Evolutionary conservation across 192 early-diverging fungal species (phyloP).

Genomic region (Backusella mclennaniae): DNA sequence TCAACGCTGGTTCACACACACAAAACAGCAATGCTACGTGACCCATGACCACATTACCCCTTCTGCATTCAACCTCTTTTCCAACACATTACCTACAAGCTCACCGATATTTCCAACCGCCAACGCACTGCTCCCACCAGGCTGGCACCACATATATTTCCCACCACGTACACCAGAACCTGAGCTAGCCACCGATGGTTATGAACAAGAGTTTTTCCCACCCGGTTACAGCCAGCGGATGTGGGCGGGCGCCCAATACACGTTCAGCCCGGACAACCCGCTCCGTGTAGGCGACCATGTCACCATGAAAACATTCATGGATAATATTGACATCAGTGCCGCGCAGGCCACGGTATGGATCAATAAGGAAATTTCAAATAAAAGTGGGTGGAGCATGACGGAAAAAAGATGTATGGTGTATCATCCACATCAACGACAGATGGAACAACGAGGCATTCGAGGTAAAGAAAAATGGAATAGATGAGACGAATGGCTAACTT

Average conservation of each 20-base stretch:
- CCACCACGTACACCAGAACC: slow-evolving; percentile 66
- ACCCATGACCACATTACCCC: slow-evolving; percentile 14
- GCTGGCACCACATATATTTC: slow-evolving; percentile 79
- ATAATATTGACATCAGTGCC: slow-evolving; percentile 47
- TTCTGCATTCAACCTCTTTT: slow-evolving; percentile 33
- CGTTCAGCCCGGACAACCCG: slow-evolving; percentile 55
- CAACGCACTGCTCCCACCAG: slow-evolving; percentile 59
- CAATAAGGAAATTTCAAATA: slow-evolving; percentile 62
- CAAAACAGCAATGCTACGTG: not conserved
- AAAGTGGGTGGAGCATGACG: slow-evolving; percentile 53
- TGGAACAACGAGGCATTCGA: not conserved
- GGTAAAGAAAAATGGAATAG: not conserved
- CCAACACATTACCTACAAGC: slow-evolving; percentile 34
- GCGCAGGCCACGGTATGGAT: slow-evolving; percentile 70
- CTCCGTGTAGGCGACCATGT: slow-evolving; percentile 65
- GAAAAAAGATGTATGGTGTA: slow-evolving; percentile 76
- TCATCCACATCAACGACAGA: slow-evolving; percentile 23
- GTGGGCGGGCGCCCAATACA: slow-evolving; percentile 84
- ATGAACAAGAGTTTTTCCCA: slow-evolving; percentile 72
- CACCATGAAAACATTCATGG: slow-evolving; percentile 55
- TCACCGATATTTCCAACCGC: slow-evolving; percentile 25
- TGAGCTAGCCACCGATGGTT: slow-evolving; percentile 79
- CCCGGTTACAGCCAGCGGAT: slow-evolving; percentile 72
- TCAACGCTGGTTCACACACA: not conserved
- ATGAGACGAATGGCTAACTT: not conserved